Percentiles rank a stretch among this genome's conserved stretches.
Evolutionary conservation across 805 yeast genomes (phyloP).

Genomic region (Wickerhamomyces silvicola): DNA sequence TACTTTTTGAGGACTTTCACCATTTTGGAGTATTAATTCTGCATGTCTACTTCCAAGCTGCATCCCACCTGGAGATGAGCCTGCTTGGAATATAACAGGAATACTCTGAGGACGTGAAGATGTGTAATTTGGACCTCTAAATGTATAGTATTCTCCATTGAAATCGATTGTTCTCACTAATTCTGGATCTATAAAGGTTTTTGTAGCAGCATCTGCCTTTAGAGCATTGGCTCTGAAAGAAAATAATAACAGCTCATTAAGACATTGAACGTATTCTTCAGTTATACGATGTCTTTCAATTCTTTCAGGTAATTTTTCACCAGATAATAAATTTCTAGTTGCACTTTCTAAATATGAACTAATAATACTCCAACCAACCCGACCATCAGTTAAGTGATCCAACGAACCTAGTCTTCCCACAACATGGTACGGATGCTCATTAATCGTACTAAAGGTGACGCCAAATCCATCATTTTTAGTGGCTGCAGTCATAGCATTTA

Average conservation of each 20-base stretch:
- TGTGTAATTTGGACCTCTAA: slow-evolving; percentile 35
- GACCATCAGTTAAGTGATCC: slow-evolving; percentile 35
- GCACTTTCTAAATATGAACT: slow-evolving; percentile 34
- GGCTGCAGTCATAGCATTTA: slow-evolving; percentile 35
- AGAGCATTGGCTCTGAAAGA: slow-evolving; percentile 32
- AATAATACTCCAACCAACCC: slow-evolving; percentile 40
- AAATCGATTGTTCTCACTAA: slow-evolving; percentile 31
- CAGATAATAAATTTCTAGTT: slow-evolving; percentile 29
- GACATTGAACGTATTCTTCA: slow-evolving; percentile 32
- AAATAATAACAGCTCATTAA: slow-evolving; percentile 29
- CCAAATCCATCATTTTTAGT: slow-evolving; percentile 33
- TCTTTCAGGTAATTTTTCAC: slow-evolving; percentile 28
- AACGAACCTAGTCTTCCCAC: slow-evolving; percentile 33
- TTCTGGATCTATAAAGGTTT: slow-evolving; percentile 27
- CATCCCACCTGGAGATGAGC: slow-evolving; percentile 34
- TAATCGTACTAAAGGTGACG: slow-evolving; percentile 33
- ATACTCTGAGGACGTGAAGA: slow-evolving; percentile 38
- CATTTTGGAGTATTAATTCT: slow-evolving; percentile 36
- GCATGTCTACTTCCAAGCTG: slow-evolving; percentile 38
- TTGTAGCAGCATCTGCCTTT: slow-evolving; percentile 12
- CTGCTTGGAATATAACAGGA: slow-evolving; percentile 40
- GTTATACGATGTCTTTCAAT: slow-evolving; percentile 32
- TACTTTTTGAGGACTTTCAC: slow-evolving; percentile 26
- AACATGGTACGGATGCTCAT: slow-evolving; percentile 34
- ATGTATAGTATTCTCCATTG: slow-evolving; percentile 32